Conservation (phyloP, 169 alveolate genomes). For the Cryptosporidium muris region DNA sequence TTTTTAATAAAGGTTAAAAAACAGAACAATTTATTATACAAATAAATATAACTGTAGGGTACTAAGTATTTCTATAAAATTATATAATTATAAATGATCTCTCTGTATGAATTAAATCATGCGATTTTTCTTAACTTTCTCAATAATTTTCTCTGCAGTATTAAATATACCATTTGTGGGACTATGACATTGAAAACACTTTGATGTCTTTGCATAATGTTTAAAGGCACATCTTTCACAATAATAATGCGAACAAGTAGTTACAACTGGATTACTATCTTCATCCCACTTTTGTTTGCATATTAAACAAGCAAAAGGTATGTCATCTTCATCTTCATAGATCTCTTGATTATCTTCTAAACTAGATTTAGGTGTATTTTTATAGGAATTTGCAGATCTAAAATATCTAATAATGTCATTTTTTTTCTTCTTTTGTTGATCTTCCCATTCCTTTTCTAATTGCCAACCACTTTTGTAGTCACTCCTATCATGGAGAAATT, state of each 20-base stretch:
- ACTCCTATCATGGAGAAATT: constrained; percentile 95
- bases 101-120: no score
- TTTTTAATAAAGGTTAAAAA: no score
- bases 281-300: constrained; percentile 85
- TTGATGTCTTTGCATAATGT: constrained; percentile 80
- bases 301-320: constrained; percentile 83
- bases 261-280: constrained; percentile 87
- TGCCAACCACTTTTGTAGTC: constrained; percentile 97
- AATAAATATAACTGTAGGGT: no score
- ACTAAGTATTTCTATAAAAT: no score
- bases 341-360: neutral
- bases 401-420: constrained; percentile 57
- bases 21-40: no score
- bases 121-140: no score
- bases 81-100: no score
- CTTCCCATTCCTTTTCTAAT: constrained; percentile 91
- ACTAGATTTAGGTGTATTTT: constrained; percentile 39
- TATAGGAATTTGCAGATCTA: neutral
- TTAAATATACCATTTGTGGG: constrained; percentile 88
- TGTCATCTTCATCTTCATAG: constrained; percentile 72
- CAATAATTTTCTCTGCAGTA: constrained; percentile 72
- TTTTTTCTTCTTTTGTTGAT: constrained; percentile 82
- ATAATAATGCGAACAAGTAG: constrained; percentile 91
- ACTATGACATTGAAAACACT: constrained; percentile 86
- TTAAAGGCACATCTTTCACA: constrained; percentile 92